phyloP scores from a whole-genome alignment of 2,329 filamentous ascomycete genomes.

The Penicillium italicum region DNA sequence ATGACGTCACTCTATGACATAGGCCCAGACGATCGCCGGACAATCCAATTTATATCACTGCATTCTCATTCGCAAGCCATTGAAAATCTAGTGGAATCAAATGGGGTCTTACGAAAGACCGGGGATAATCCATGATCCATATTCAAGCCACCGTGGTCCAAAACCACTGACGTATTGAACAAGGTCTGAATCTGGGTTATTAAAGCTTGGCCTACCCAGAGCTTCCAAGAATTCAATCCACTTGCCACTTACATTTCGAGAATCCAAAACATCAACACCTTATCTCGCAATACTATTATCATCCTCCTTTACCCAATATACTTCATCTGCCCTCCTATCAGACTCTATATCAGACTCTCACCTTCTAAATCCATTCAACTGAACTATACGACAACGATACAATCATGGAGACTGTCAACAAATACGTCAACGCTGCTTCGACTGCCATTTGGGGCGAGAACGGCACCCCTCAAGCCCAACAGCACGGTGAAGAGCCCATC shows the following conservation, averaged over 20 bases:
- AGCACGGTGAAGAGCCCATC: conserved; percentile 61
- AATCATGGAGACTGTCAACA: conserved; percentile 62
- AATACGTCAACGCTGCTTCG: conserved; percentile 49
- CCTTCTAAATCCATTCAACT: neutral
- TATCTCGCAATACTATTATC: neutral
- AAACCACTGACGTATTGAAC: conserved; percentile 6
- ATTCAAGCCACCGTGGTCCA: neutral
- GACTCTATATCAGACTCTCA: neutral
- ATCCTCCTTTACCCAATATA: neutral
- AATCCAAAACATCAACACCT: neutral
- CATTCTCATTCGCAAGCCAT: conserved; percentile 4
- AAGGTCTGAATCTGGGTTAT: neutral
- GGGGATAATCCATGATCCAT: neutral
- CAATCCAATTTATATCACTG: neutral
- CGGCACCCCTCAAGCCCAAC: conserved; percentile 23
- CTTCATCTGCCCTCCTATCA: neutral
- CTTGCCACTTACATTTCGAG: neutral
- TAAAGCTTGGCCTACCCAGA: conserved; percentile 8
- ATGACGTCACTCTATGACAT: conserved; percentile 10
- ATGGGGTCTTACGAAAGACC: neutral
- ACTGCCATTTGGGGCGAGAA: conserved; percentile 50
- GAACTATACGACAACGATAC: neutral
- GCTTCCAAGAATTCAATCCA: neutral
- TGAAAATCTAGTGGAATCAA: neutral
- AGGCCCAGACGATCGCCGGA: conserved; percentile 5